Conservation (phyloP, 768 basidiomycete genomes). For the Leucocoprinus leucothites region DNA sequence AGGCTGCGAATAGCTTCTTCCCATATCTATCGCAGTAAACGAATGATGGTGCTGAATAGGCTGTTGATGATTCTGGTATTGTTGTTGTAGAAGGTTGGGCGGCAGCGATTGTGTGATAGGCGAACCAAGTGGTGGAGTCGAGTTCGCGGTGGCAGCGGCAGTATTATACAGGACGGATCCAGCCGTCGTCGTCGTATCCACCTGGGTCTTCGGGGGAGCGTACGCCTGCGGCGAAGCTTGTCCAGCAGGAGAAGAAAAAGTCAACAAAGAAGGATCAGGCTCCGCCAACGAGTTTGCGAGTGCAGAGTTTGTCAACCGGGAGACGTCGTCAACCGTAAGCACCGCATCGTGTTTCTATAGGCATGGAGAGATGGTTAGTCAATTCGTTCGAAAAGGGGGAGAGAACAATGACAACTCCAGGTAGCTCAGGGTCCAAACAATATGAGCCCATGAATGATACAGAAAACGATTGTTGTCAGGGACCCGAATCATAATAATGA, state of each 20-base stretch:
- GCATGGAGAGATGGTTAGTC: conserved; percentile 19
- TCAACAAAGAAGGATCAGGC: conserved; percentile 17
- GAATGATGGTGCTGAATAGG: neutral
- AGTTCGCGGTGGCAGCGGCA: neutral
- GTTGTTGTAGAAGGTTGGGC: neutral
- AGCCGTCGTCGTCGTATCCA: neutral
- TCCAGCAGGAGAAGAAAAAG: neutral
- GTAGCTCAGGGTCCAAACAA: too few species aligned
- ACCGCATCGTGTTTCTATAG: conserved; percentile 41
- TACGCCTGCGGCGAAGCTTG: neutral
- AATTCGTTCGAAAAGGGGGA: neutral
- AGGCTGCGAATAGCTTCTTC: conserved; percentile 11
- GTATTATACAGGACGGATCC: neutral
- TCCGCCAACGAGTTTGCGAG: conserved; percentile 34
- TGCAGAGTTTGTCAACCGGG: conserved; percentile 38
- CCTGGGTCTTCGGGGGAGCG: too few species aligned
- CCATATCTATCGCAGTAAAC: conserved; percentile 5
- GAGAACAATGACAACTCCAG: too few species aligned
- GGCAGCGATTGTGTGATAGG: too few species aligned
- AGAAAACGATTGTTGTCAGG: conserved; percentile 16
- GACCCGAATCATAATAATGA: neutral
- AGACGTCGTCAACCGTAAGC: conserved; percentile 42
- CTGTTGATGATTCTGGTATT: neutral
- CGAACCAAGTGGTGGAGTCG: neutral
- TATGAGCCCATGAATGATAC: neutral